These are phyloP conservation scores for Trametes cubensis DNA, from an alignment of 768 basidiomycete species.

Conservation along the genomic window DNA sequence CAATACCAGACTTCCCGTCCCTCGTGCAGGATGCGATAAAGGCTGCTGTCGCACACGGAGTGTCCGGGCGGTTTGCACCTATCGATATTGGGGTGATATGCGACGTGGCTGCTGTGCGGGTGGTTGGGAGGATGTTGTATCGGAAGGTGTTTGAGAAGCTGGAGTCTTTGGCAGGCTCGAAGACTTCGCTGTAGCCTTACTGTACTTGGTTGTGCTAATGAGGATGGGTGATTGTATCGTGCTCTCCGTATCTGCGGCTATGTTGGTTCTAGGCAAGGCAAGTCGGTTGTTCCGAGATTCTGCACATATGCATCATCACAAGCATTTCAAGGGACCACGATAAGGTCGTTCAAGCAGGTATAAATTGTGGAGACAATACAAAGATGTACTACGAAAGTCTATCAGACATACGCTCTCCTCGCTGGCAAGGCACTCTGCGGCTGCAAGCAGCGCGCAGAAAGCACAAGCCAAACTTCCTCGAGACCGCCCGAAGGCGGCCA, in stretches of 20 bases:
- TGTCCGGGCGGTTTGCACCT: constrained; percentile 49
- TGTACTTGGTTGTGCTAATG: neutral
- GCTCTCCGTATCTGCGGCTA: neutral
- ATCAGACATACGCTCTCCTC: constrained; percentile 46
- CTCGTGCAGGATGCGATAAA: constrained; percentile 55
- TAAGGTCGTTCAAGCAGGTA: too few species aligned
- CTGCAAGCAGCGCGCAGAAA: constrained; percentile 30
- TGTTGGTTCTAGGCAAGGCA: neutral
- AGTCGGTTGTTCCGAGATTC: too few species aligned
- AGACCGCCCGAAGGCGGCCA: constrained; percentile 32
- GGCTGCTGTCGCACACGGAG: constrained; percentile 38
- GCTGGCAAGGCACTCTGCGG: constrained; percentile 35
- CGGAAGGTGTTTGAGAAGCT: constrained; percentile 40
- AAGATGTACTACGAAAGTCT: constrained; percentile 31
- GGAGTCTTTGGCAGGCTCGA: neutral
- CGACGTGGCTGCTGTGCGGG: constrained; percentile 47
- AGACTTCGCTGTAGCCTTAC: neutral
- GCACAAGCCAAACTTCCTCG: constrained; percentile 43
- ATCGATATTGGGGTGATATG: constrained; percentile 70
- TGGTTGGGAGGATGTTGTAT: constrained; percentile 54
- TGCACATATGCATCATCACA: too few species aligned
- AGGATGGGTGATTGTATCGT: neutral
- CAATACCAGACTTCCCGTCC: constrained; percentile 61
- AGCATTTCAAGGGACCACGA: too few species aligned
- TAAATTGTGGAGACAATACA: neutral